Base-by-base conservation (phyloP, 495 filamentous ascomycete species). In the Penicillium manginii region DNA sequence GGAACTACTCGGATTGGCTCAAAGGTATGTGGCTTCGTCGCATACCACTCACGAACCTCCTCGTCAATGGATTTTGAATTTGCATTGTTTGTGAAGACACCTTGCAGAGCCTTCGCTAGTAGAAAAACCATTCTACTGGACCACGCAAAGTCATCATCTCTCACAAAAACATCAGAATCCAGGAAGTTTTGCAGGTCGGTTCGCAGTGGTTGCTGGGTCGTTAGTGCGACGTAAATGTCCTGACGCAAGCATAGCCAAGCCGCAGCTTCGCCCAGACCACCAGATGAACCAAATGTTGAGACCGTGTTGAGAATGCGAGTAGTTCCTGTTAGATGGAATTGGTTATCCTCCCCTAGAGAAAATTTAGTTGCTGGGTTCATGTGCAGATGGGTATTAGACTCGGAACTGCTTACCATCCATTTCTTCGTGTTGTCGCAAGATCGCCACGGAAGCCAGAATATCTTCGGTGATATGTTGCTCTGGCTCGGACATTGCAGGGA, bases 161-260 rank as follows among this genome's bases (percentile, higher is more conserved):
- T 64, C 4, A 42, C 29, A 46, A 73, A 73, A 5, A 73, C 52
- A 52, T 62, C 52, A 1, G 70, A 73, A 11, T 53, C 49, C 14
- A 57, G 22, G 31, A 72, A 72, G 32, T 61, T 66, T n/a, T 67
- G 47, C 5, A 70, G 33, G 15, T 68, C 60, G 14, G 70, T 67
- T 26, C 63, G 59, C 3, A 72, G 50, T 18, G 67, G 65, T 23
- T 54, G 62, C 50, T 68, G 70, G 2, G 62, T 60, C 11, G 61
- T 72, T 14, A 72, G 50, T 0, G 67, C 70, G 2, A 72, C 57
- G 49, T 70, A 67, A 9, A 72, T 68, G 21, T 70, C 70, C 26
- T 72, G 62, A 15, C 70, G 65, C 14, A 72, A 53, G 55, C 70
- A 70, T 9, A 72, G 52, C 70, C 70, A 70, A n/a, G 70, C 70